Evolutionary conservation across 768 basidiomycete genomes (phyloP), one percentile per base, ranked within the genome.

Genomic region (Boletellus ananiceps): DNA sequence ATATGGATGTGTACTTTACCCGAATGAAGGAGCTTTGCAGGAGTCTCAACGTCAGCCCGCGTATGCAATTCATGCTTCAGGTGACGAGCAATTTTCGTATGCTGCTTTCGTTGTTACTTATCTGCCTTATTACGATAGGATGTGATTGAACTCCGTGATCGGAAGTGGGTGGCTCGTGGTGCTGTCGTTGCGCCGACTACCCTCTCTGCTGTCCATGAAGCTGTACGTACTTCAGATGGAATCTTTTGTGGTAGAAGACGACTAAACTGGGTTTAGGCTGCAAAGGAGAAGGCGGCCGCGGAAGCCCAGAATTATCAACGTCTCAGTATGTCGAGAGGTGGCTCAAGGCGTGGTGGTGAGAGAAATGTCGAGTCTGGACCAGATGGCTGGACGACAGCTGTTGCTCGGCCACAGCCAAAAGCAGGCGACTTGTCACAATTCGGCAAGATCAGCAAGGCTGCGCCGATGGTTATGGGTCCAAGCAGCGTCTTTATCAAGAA

Each of bases 1-100:
- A 91, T 60, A 88, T 98, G 82, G 85, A 88, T 58, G 85, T 94
- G 29, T 96, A 96, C 77, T 96, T 97, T 75, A 75, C 79, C 33
- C 81, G 95, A 47, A 93, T 99, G 84, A 81, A 83, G 63, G 83
- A 88, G 65, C 74, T 98, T 54, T 73, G 79, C 36, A 85, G 84
- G 72, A 89, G 82, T 58, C 69, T 58, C 14, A 84, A 86, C 46
- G 83, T 96, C 54, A 83, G 81, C 50, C 79, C 92, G 15, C 86
- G 96, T 60, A 90, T 97, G 80, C 83, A 85, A 48, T 97, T 88
- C 71, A 96, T 97, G 93, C 77, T 99, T 49, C 83, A 91, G 83
- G 94, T 95, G 52, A 48, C 80, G 71, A 33, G 2, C 21, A n/a
- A 16, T 11, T 46, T 45, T 52, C 9, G 40, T 19, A 27, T 12